Percentiles rank a stretch among this genome's conserved stretches.
These are phyloP conservation scores for Aspergillus candidus DNA, from an alignment of 2,329 filamentous ascomycete genomes.

Conservation along the genomic window DNA sequence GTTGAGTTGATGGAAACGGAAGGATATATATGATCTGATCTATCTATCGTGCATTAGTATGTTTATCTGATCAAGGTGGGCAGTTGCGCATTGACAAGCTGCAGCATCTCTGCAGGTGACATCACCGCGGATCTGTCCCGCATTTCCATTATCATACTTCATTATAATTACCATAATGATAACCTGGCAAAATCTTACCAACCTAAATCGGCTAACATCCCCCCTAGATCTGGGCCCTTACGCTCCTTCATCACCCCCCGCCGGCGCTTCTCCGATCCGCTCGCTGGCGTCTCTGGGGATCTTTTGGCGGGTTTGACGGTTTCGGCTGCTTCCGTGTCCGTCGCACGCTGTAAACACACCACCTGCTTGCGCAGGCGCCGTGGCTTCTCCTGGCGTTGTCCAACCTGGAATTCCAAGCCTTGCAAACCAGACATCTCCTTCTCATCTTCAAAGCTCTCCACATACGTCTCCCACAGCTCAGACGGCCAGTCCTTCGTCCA, in stretches of 20 bases:
- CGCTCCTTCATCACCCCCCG: slow-evolving; percentile 24
- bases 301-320: slow-evolving; percentile 6
- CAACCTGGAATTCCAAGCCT: slow-evolving; percentile 22
- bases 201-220: slow-evolving; percentile 27
- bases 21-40: too few species aligned
- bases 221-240: slow-evolving; percentile 20
- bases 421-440: slow-evolving; percentile 10
- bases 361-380: neutral
- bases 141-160: too few species aligned
- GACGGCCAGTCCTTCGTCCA: slow-evolving; percentile 10
- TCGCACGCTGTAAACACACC: slow-evolving; percentile 10
- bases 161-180: too few species aligned
- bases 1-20: too few species aligned
- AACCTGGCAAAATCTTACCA: slow-evolving; percentile 2
- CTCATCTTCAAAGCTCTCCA: neutral
- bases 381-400: slow-evolving; percentile 2
- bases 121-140: neutral
- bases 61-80: neutral
- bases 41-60: neutral
- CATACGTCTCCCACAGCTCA: slow-evolving; percentile 11
- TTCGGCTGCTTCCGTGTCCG: slow-evolving; percentile 1
- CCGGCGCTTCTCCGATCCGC: slow-evolving; percentile 2
- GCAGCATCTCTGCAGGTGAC: slow-evolving; percentile 1
- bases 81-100: neutral
- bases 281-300: neutral